Conservation (phyloP, 805 yeast species). For the Barnettozyma siamensis region DNA sequence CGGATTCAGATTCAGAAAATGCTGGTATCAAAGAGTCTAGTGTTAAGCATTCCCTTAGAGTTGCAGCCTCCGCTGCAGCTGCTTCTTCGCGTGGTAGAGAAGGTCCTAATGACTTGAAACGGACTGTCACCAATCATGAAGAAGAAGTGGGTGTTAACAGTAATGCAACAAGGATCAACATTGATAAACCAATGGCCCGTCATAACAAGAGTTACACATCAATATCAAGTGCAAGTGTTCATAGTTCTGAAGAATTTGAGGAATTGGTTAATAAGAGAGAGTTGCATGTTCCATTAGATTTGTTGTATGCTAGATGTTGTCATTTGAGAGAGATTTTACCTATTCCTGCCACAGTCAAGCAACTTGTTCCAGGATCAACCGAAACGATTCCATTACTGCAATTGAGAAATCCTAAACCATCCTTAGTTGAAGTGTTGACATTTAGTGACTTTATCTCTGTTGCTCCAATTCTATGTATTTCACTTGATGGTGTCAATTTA, state of each 20-base stretch:
- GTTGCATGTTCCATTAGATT: conserved; percentile 46
- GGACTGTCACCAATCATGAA: conserved; percentile 29
- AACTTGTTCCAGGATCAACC: conserved; percentile 64
- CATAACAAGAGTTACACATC: conserved; percentile 29
- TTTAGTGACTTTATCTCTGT: conserved; percentile 83
- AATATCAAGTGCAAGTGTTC: conserved; percentile 14
- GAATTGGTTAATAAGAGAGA: conserved; percentile 23
- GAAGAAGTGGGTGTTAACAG: conserved; percentile 32
- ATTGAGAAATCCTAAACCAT: conserved; percentile 80
- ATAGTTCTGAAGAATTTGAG: conserved; percentile 11
- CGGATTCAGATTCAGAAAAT: conserved; percentile 1
- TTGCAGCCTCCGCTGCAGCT: conserved; percentile 33
- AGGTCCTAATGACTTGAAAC: conserved; percentile 27
- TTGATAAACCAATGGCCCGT: conserved; percentile 40
- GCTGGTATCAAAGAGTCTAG: background rate
- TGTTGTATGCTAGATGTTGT: conserved; percentile 86
- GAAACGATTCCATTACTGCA: conserved; percentile 80
- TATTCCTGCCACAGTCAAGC: conserved; percentile 82
- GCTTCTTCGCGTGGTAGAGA: conserved; percentile 32
- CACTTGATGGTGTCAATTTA: conserved; percentile 73
- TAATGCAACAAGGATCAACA: conserved; percentile 31
- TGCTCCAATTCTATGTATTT: conserved; percentile 73
- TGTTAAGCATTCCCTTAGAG: conserved; percentile 24
- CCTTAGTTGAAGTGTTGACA: conserved; percentile 79
- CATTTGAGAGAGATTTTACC: conserved; percentile 89